Evolutionary conservation across 1,139 yeast genomes (phyloP).

Genomic region (Suzukiozyma palmioleophila): DNA sequence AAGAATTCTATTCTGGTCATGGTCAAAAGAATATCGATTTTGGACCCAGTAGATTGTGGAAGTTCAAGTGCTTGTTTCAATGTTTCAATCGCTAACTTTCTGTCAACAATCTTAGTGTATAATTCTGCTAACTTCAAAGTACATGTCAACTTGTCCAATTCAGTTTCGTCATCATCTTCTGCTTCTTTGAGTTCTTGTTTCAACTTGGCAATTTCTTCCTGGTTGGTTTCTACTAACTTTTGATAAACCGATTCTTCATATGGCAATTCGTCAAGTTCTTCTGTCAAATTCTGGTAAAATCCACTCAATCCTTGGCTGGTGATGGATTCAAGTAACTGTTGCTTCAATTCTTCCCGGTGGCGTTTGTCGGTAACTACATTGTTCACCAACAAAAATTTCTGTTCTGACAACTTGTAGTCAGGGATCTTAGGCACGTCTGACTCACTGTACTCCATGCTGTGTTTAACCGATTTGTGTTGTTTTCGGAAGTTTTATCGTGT

Average conservation of each 20-base stretch:
- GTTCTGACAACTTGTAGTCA: conserved; percentile 73
- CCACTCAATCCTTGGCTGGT: conserved; percentile 70
- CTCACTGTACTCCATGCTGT: conserved; percentile 15
- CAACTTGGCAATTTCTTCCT: conserved; percentile 49
- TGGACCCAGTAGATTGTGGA: conserved; percentile 83
- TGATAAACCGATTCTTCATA: conserved; percentile 62
- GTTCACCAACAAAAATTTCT: conserved; percentile 58
- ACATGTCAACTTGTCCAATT: conserved; percentile 71
- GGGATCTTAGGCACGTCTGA: conserved; percentile 65
- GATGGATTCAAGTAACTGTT: conserved; percentile 51
- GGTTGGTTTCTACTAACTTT: conserved; percentile 49
- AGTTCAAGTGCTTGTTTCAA: conserved; percentile 72
- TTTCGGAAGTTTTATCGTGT: no score
- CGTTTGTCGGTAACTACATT: conserved; percentile 22
- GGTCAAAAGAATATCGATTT: conserved; percentile 80
- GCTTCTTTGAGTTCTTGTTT: conserved; percentile 66
- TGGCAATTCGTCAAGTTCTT: conserved; percentile 41
- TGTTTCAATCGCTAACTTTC: conserved; percentile 65
- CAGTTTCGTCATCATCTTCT: conserved; percentile 87
- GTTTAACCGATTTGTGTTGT: neutral
- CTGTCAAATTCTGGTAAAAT: conserved; percentile 67
- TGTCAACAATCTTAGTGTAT: conserved; percentile 81
- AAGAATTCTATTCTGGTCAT: conserved; percentile 85
- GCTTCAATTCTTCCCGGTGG: conserved; percentile 21
- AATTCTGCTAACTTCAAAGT: conserved; percentile 84